Evolutionary conservation across 1,139 yeast genomes (phyloP), one percentile per base, ranked within the genome.

Genomic region (Blastobotrys petasosporus): DNA sequence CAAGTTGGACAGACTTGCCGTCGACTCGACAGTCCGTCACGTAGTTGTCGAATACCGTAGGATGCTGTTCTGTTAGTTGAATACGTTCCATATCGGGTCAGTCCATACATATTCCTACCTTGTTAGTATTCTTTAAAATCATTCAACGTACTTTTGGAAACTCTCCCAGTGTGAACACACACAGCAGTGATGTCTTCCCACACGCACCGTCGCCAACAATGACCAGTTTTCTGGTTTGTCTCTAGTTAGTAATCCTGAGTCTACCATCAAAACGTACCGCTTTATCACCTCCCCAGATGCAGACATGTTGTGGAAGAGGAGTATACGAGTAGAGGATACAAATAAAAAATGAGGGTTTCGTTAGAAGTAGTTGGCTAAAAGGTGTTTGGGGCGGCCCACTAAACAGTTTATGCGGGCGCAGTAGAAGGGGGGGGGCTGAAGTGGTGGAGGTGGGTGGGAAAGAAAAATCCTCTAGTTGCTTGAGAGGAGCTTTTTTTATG

Each of bases 131-230:
- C 30, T 16, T 36, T 11, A 10, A 9, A 17, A 11, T 5, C 16
- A 20, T 15, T 37, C 16, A 9, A 54, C 63, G 31, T 54, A 58
- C 70, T 53, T 65, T 66, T 12, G 71, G 71, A 55, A 82, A 82
- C 58, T 86, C 94, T 0, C 96, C 96, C 25, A 87, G 67, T 0
- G 97, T 86, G 69, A 87, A 88, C 15, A 88, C 96, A 59, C 88
- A 85, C n/a, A 88, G 71, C 32, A 88, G 70, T 2, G 96, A 87
- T 0, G 97, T 88, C 65, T 88, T 88, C 28, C 97, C 97, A 66
- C 96, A 87, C 8, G 95, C 95, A 47, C 97, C 97, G 65, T 88
- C 97, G 28, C 97, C 97, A 13, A 88, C 95, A 41, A 88, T 88
- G 45, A 88, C 96, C 42, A 88, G 70, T 63, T 88, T 88, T 58